Base-by-base conservation (phyloP, 1,284 basidiomycete species). In the Cutaneotrichosporon sp. region DNA sequence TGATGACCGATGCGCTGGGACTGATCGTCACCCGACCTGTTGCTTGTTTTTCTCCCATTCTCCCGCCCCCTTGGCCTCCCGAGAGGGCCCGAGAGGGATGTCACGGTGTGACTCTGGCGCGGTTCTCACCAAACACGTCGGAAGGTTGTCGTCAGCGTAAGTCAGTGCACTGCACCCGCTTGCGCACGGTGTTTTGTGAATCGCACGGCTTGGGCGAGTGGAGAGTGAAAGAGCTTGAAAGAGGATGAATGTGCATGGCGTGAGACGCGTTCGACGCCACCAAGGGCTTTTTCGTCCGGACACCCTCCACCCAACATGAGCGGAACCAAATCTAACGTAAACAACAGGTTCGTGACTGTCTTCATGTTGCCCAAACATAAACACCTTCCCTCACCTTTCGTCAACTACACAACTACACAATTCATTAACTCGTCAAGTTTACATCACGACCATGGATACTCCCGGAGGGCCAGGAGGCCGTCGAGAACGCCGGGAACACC, bases 401-500 rank as follows among this genome's bases (percentile, higher is more conserved):
- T 18, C 18, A 18, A 13, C 26, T 10, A 9, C 59, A 31, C 26
- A 18, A 36, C 34, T 13, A 36, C 11, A 8, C 11, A 26, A 36
- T 2, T 26, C 5, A 11, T 40, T 31, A 30, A 51, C 38, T 8
- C 51, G 13, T n/a, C 40, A 42, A 42, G 40, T 18, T 14, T 6
- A 46, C 42, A n/a, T n/a, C 18, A n/a, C 36, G 1, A 42, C 32
- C 16, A 56, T 47, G 55, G 42, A n/a, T 21, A 51, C 46, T 11
- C 26, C 42, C 31, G 53, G 30, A 21, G 51, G 21, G 22, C 26
- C 42, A n/a, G 53, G 30, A 13, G 51, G 22, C 16, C 22, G 56
- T n/a, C 40, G 42, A 16, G 18, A 42, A 42, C n/a, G 30, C 14
- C 32, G 42, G 42, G 57, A 69, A 16, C 76, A 78, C 61, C 63